phyloP scores from a whole-genome alignment of 768 basidiomycete genomes.

The Phylloporus rhodoxanthus region DNA sequence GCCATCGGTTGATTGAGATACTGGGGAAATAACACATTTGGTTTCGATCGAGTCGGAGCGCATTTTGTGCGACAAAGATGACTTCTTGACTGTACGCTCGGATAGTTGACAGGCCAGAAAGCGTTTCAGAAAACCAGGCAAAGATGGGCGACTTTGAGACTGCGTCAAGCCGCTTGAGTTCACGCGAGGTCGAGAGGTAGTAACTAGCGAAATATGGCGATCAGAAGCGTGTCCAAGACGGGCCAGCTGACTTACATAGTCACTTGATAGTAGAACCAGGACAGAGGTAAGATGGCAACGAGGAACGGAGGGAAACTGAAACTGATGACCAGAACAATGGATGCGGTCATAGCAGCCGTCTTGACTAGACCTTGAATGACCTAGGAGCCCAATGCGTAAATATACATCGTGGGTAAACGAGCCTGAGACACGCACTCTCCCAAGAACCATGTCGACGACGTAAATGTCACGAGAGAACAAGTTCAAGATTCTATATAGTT shows the following conservation, averaged over 20 bases:
- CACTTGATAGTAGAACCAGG: slow-evolving; percentile 73
- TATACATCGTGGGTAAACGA: neutral
- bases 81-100: slow-evolving; percentile 70
- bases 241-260: slow-evolving; percentile 53
- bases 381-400: slow-evolving; percentile 17
- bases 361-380: slow-evolving; percentile 66
- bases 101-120: slow-evolving; percentile 75
- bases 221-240: neutral
- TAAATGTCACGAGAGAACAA: slow-evolving; percentile 87
- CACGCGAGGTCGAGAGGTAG: slow-evolving; percentile 80
- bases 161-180: slow-evolving; percentile 83
- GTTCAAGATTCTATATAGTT: slow-evolving; percentile 53
- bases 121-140: slow-evolving; percentile 77
- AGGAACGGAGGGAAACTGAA: slow-evolving; percentile 79
- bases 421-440: slow-evolving; percentile 46
- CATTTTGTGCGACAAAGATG: slow-evolving; percentile 62
- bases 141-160: slow-evolving; percentile 90
- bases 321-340: slow-evolving; percentile 69
- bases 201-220: slow-evolving; percentile 44
- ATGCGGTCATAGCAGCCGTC: slow-evolving; percentile 52
- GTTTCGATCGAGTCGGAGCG: slow-evolving; percentile 76
- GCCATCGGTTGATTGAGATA: slow-evolving; percentile 76
- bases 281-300: slow-evolving; percentile 67
- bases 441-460: slow-evolving; percentile 79
- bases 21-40: slow-evolving; percentile 74